Conservation (phyloP, 2,329 filamentous ascomycete genomes). For the Daldinia sp. region DNA sequence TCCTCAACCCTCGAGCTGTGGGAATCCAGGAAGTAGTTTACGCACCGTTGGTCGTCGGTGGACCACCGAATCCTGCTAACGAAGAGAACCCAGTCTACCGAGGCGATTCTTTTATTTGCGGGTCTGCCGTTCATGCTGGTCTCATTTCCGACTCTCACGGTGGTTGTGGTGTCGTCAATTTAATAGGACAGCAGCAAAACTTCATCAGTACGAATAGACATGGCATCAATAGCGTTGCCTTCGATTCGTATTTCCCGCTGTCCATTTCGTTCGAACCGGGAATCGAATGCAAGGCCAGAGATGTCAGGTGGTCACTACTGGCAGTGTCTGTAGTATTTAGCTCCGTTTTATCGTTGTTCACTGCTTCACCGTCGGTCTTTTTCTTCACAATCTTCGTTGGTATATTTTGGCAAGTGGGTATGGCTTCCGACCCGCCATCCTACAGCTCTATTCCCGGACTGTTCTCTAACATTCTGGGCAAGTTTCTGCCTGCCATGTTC, state of each 20-base stretch:
- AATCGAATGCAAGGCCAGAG: slow-evolving; percentile 75
- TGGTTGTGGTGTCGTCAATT: slow-evolving; percentile 83
- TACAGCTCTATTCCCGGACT: slow-evolving; percentile 75
- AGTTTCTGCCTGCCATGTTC: slow-evolving; percentile 88
- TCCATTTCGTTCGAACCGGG: slow-evolving; percentile 81
- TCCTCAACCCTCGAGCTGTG: slow-evolving; percentile 80
- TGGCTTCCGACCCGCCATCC: slow-evolving; percentile 87
- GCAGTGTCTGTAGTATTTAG: slow-evolving; percentile 86
- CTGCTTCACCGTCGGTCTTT: slow-evolving; percentile 80
- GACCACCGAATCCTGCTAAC: slow-evolving; percentile 61
- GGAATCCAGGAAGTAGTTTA: slow-evolving; percentile 77
- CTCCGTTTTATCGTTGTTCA: slow-evolving; percentile 82
- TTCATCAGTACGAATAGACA: slow-evolving; percentile 75
- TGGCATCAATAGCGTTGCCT: slow-evolving; percentile 80
- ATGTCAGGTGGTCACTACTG: slow-evolving; percentile 86
- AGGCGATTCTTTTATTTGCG: slow-evolving; percentile 89
- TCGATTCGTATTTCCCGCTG: slow-evolving; percentile 90
- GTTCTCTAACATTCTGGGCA: slow-evolving; percentile 81
- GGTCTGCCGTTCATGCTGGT: slow-evolving; percentile 85
- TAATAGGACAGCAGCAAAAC: slow-evolving; percentile 75
- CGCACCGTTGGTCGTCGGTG: slow-evolving; percentile 75
- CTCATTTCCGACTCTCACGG: slow-evolving; percentile 77
- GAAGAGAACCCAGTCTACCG: slow-evolving; percentile 74
- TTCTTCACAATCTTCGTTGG: slow-evolving; percentile 86
- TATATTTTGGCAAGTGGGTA: slow-evolving; percentile 88